Conservation (phyloP, 2,329 filamentous ascomycete genomes). For the Ophiognomonia clavigignenti-juglandacearum region DNA sequence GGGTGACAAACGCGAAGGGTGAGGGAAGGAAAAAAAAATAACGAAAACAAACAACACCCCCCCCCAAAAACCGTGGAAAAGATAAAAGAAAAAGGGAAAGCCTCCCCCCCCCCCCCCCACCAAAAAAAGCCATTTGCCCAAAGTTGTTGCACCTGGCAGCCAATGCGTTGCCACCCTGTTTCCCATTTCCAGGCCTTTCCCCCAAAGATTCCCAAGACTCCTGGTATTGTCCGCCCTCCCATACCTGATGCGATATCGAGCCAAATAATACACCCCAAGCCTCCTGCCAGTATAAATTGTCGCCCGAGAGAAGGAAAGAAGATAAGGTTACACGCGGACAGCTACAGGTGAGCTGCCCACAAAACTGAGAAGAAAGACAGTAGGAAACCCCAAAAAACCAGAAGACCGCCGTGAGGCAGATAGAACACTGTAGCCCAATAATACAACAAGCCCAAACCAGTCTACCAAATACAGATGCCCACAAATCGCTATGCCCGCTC, state of each 20-base stretch:
- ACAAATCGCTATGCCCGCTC: constrained; percentile 15
- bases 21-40: constrained; percentile 5
- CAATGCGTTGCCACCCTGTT: neutral
- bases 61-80: neutral
- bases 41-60: neutral
- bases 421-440: constrained; percentile 9
- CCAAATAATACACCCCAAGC: neutral
- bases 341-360: neutral
- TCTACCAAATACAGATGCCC: constrained; percentile 12
- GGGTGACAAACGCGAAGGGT: neutral
- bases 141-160: constrained; percentile 3
- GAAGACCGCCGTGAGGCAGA: constrained; percentile 14
- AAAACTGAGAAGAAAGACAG: neutral
- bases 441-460: constrained; percentile 2
- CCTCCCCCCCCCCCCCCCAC: too few species aligned
- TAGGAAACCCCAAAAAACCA: neutral
- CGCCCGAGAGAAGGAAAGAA: neutral
- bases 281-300: too few species aligned
- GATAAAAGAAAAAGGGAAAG: neutral
- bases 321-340: neutral
- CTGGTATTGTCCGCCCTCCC: constrained; percentile 27
- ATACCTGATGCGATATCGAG: constrained; percentile 11
- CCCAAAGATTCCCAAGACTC: constrained; percentile 26
- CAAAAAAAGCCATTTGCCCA: constrained; percentile 3
- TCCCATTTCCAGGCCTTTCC: too few species aligned